Percentiles rank a stretch among this genome's conserved stretches.
phyloP scores from a whole-genome alignment of 768 basidiomycete genomes.

The Calocybe gangraenosa region DNA sequence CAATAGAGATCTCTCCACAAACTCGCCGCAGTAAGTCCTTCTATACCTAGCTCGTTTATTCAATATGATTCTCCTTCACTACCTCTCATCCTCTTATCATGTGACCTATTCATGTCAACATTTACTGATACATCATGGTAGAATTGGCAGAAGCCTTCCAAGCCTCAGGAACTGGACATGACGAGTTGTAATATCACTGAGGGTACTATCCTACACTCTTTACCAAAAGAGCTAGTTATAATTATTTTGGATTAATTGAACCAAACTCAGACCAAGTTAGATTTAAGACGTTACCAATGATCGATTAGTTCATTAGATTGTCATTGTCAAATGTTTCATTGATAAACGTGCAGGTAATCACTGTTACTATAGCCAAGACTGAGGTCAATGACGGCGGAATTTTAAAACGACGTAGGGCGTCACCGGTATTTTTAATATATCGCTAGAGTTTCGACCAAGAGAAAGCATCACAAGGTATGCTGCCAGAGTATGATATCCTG shows the following conservation, averaged over 20 bases:
- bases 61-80: background rate
- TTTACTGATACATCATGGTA: constrained; percentile 14
- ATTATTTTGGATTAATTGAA: too few species aligned
- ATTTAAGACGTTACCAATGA: too few species aligned
- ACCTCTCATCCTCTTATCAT: constrained; percentile 7
- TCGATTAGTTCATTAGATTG: too few species aligned
- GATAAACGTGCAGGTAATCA: too few species aligned
- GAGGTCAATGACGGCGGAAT: too few species aligned
- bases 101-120: background rate
- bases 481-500: constrained; percentile 44
- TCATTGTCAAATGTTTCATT: too few species aligned
- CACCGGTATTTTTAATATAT: too few species aligned
- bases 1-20: constrained; percentile 62
- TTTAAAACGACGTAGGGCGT: too few species aligned
- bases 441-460: too few species aligned
- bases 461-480: background rate
- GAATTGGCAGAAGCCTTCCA: constrained; percentile 24
- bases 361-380: too few species aligned
- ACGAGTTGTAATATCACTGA: constrained; percentile 19
- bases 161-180: constrained; percentile 15
- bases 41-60: background rate
- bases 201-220: background rate
- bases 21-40: constrained; percentile 68
- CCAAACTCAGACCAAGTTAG: too few species aligned
- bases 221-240: constrained; percentile 2